Conservation (phyloP, 495 filamentous ascomycete genomes). For the Filosporella fistucella region DNA sequence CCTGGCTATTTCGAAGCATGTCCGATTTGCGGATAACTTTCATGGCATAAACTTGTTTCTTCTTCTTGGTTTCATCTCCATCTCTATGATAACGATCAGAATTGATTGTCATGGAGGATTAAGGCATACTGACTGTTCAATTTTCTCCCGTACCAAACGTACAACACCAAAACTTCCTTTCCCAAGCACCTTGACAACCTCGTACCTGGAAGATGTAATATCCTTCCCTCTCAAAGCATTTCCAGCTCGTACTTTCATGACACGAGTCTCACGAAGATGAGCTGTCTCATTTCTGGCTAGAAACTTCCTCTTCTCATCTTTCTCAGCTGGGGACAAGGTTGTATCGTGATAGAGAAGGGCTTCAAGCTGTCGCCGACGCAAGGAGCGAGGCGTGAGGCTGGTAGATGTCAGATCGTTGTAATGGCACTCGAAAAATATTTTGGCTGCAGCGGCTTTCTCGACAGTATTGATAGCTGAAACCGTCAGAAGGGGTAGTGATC, state of each 20-base stretch:
- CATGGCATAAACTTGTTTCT: conserved; percentile 79
- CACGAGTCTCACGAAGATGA: conserved; percentile 69
- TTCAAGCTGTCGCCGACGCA: conserved; percentile 67
- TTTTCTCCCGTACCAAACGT: conserved; percentile 68
- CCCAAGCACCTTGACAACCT: conserved; percentile 79
- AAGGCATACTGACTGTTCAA: conserved; percentile 12
- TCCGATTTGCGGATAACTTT: conserved; percentile 91
- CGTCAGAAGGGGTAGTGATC: background rate
- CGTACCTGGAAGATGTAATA: conserved; percentile 57
- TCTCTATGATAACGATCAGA: background rate
- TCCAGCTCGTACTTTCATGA: conserved; percentile 49
- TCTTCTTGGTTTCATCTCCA: conserved; percentile 11
- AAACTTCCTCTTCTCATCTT: conserved; percentile 42
- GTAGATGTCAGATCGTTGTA: conserved; percentile 61
- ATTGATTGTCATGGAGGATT: background rate
- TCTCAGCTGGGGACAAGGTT: conserved; percentile 51
- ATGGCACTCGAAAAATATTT: conserved; percentile 81
- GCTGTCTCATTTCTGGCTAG: conserved; percentile 67
- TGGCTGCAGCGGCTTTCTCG: conserved; percentile 73
- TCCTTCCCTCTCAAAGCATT: conserved; percentile 15
- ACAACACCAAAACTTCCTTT: conserved; percentile 96
- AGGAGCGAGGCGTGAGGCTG: conserved; percentile 50
- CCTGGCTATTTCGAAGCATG: conserved; percentile 86
- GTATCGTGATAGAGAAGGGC: conserved; percentile 45
- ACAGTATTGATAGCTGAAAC: conserved; percentile 60